Conservation (phyloP, 192 early-diverging fungal species). For the Coemansia sp. region DNA sequence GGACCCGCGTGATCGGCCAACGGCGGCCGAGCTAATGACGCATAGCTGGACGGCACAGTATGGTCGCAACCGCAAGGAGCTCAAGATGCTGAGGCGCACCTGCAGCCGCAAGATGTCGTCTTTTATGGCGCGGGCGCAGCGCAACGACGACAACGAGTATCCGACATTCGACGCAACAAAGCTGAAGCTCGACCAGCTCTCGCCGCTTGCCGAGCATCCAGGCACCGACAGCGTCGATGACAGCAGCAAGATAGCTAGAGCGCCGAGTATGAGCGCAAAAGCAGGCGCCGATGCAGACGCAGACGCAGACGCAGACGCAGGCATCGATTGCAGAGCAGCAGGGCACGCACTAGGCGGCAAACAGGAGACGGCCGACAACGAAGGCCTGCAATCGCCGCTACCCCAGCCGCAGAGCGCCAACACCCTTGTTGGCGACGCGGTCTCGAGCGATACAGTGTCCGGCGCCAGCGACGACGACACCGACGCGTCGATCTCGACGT, state of each 20-base stretch:
- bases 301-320: not conserved
- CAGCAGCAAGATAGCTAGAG: not conserved
- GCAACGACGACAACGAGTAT: conserved; percentile 12
- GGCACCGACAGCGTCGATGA: conserved; percentile 8
- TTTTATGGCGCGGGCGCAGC: conserved; percentile 37
- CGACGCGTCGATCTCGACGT: conserved; percentile 45
- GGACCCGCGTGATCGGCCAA: conserved; percentile 66
- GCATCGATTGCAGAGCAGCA: too few relatives aligned
- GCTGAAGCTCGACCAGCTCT: conserved; percentile 20
- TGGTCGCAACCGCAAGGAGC: conserved; percentile 48
- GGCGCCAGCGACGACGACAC: conserved; percentile 40
- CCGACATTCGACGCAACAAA: conserved; percentile 35
- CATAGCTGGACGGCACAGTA: conserved; percentile 72
- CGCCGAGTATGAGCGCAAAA: not conserved
- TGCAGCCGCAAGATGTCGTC: conserved; percentile 54
- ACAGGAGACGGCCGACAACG: not conserved
- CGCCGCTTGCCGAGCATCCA: conserved; percentile 5
- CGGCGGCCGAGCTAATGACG: conserved; percentile 66
- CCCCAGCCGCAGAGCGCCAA: not conserved
- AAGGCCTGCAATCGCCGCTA: not conserved
- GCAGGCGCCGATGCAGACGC: not conserved
- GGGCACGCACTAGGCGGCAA: too few relatives aligned
- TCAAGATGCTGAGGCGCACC: conserved; percentile 53
- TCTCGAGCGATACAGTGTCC: not conserved
- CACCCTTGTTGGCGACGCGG: conserved; percentile 2